phyloP scores from a whole-genome alignment of 2,329 filamentous ascomycete species.

The Rutstroemia sp. region DNA sequence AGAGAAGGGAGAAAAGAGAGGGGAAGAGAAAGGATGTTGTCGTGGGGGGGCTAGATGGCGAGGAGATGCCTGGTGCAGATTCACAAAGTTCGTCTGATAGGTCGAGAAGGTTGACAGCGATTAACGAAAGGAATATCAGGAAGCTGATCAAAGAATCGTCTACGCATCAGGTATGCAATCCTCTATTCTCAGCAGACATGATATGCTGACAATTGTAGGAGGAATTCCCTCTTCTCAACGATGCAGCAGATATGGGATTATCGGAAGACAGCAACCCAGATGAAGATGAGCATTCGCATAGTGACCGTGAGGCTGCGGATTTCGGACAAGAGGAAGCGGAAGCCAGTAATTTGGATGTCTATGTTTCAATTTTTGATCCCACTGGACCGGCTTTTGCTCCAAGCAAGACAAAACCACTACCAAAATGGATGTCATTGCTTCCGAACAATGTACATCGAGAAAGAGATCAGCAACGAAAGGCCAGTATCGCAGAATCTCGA shows the following conservation, averaged over 20 bases:
- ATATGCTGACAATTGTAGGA: background rate
- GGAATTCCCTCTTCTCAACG: constrained; percentile 12
- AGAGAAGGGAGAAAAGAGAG: background rate
- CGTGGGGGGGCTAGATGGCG: constrained; percentile 8
- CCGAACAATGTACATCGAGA: constrained; percentile 21
- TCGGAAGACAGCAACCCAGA: constrained; percentile 16
- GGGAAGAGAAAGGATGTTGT: background rate
- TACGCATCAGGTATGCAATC: background rate
- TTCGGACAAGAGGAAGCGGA: background rate
- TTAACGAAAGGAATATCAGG: constrained; percentile 11
- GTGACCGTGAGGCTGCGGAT: constrained; percentile 10
- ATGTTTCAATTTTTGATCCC: constrained; percentile 44
- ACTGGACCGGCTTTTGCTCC: constrained; percentile 41
- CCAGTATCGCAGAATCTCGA: background rate
- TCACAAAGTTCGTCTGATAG: background rate
- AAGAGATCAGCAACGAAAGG: constrained; percentile 7
- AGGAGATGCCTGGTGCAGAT: background rate
- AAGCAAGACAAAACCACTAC: constrained; percentile 44
- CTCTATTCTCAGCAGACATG: background rate
- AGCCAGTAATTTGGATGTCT: constrained; percentile 30
- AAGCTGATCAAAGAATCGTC: constrained; percentile 10
- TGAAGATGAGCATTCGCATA: constrained; percentile 8
- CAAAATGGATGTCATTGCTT: constrained; percentile 31
- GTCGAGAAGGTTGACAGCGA: constrained; percentile 1
- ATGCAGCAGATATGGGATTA: constrained; percentile 17